phyloP scores from a whole-genome alignment of 441 rosid genomes.

The Theobroma grandiflorum region DNA sequence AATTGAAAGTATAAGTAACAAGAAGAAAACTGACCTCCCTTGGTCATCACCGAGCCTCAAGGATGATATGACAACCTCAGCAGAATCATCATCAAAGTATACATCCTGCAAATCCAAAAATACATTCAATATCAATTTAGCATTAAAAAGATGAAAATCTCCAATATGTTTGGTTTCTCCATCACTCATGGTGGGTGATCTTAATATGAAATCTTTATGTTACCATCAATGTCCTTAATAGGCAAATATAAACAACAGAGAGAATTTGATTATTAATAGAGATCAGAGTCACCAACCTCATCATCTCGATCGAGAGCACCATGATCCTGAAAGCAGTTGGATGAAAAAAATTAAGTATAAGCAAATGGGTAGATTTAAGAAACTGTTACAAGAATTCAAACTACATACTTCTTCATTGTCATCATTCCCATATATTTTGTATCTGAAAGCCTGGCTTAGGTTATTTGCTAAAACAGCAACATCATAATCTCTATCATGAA shows the following conservation, averaged over 20 bases:
- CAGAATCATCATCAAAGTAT: slow-evolving; percentile 91
- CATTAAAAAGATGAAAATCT: not conserved
- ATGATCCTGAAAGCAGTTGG: slow-evolving; percentile 60
- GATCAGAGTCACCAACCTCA: slow-evolving; percentile 53
- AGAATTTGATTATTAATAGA: not conserved
- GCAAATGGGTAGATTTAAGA: not conserved
- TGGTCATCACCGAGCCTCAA: slow-evolving; percentile 95
- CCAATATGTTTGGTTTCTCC: not conserved
- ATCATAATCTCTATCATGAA: slow-evolving; percentile 92
- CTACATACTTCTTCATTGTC: slow-evolving; percentile 79
- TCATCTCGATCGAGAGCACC: slow-evolving; percentile 83
- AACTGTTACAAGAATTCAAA: not conserved
- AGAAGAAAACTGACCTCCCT: slow-evolving; percentile 61
- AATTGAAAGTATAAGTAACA: not conserved
- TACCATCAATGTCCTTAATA: slow-evolving; percentile 3
- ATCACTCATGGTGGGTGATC: not conserved
- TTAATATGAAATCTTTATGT: not conserved
- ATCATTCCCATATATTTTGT: slow-evolving; percentile 81
- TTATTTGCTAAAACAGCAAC: slow-evolving; percentile 94
- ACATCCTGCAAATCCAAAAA: slow-evolving; percentile 66
- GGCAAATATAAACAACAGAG: not conserved
- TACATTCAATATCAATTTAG: not conserved
- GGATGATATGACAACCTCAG: slow-evolving; percentile 92
- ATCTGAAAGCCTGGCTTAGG: slow-evolving; percentile 88
- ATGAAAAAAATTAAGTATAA: slow-evolving; percentile 24